Evolutionary conservation across 805 yeast genomes (phyloP), one percentile per base, ranked within the genome.

Genomic region (Candida krabiensis): DNA sequence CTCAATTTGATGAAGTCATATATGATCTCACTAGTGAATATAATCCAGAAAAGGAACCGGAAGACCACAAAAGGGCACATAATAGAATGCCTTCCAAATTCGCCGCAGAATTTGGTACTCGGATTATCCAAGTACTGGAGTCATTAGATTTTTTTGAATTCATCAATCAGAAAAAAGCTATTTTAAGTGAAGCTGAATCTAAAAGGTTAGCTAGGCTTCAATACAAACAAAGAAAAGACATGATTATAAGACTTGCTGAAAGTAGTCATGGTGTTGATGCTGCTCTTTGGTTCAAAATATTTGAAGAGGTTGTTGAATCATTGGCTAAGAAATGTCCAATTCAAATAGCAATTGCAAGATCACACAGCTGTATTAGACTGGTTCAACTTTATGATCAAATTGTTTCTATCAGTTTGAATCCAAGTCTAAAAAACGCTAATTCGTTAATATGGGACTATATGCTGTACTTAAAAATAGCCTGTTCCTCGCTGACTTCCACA

Each of bases 191-290:
- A 24, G 90, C 96, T 1, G 99, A 95, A 60, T 70, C 83, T 32
- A 75, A 79, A 14, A 66, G 97, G 26, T 64, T 90, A 12, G 54
- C 79, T 1, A 84, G 84, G 50, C 62, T 93, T 24, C 77, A 69
- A 44, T 60, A 60, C 36, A 76, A 64, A 50, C 75, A 74, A 41
- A 75, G 81, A 47, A 80, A 77, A 43, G 86, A 84, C 18, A 72
- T 87, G 2, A 62, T 95, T n/a, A 68, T 85, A 0, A 74, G 80
- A 34, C 66, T 93, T 5, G 96, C 96, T 0, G 96, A 87, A 48
- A 85, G 96, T 2, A 95, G 85, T 41, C 86, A 90, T 54, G 97
- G 98, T 2, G 90, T 93, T 8, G 99, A 93, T 63, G 81, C 95
- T 1, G 96, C 98, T 0, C 66, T 93, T n/a, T 93, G 99, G 99